A percentile compares a stretch with the other conserved stretches of the same genome.
Conservation (phyloP, 2,329 filamentous ascomycete species). For the Pseudocercospora fuligena region DNA sequence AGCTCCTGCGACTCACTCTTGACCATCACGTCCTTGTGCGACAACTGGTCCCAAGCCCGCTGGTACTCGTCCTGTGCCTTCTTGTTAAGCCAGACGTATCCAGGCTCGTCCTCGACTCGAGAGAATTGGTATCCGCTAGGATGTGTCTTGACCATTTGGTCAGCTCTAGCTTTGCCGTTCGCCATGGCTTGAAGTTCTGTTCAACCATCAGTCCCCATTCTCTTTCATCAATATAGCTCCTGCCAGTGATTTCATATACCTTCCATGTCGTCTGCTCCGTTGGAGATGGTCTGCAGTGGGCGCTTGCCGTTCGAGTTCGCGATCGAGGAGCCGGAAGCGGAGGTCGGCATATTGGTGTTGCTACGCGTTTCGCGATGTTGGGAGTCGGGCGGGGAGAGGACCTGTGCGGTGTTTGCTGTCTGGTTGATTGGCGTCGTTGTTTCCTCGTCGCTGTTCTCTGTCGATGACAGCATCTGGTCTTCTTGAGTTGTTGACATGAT, state of each 20-base stretch:
- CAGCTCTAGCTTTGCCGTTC: slow-evolving; percentile 27
- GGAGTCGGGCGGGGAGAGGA: slow-evolving; percentile 61
- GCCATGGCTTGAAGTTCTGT: slow-evolving; percentile 31
- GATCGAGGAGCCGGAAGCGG: slow-evolving; percentile 31
- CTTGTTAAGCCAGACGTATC: slow-evolving; percentile 60
- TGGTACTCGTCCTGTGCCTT: slow-evolving; percentile 62
- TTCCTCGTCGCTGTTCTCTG: slow-evolving; percentile 32
- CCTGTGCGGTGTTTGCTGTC: slow-evolving; percentile 42
- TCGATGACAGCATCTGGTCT: slow-evolving; percentile 60
- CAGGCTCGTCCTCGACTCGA: slow-evolving; percentile 50
- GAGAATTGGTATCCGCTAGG: slow-evolving; percentile 42
- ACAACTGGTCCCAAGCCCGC: slow-evolving; percentile 54
- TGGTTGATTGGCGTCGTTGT: slow-evolving; percentile 50
- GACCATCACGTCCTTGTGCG: slow-evolving; percentile 54
- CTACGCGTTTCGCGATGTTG: slow-evolving; percentile 43
- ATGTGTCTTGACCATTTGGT: slow-evolving; percentile 36
- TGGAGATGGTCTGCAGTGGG: slow-evolving; percentile 41
- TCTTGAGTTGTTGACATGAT: slow-evolving; percentile 54
- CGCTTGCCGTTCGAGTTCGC: slow-evolving; percentile 46
- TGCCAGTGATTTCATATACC: slow-evolving; percentile 7
- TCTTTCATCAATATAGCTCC: neutral
- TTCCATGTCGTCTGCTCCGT: slow-evolving; percentile 38
- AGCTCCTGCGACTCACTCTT: slow-evolving; percentile 34
- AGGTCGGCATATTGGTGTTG: slow-evolving; percentile 27
- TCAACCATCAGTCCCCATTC: neutral